Evolutionary conservation across 441 rosid species (phyloP).

Genomic region (Euphorbia corollata): DNA sequence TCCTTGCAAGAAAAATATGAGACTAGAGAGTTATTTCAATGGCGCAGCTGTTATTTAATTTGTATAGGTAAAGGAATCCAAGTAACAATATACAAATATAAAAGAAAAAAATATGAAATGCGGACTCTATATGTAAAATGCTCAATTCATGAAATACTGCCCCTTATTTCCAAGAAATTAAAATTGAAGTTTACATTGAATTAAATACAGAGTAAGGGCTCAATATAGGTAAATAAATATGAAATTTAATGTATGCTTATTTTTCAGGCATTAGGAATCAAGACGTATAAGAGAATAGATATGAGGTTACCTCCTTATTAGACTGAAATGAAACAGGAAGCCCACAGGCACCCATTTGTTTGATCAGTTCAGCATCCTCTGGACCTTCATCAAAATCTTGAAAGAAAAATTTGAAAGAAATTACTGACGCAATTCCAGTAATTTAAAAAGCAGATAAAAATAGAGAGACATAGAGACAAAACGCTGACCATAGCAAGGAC

Average conservation of each 20-base stretch:
- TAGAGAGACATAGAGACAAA: conserved; percentile 18
- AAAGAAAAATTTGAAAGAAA: neutral
- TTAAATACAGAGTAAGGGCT: no score
- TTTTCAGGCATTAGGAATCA: neutral
- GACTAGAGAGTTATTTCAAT: no score
- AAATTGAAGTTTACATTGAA: no score
- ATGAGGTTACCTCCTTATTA: conserved; percentile 47
- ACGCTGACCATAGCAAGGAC: conserved; percentile 22
- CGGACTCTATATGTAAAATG: neutral
- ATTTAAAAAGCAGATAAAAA: conserved; percentile 4
- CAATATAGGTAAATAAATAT: no score
- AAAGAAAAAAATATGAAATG: no score
- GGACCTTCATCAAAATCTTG: conserved; percentile 24
- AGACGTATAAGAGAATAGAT: neutral
- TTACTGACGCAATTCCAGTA: neutral
- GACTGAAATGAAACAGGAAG: conserved; percentile 73
- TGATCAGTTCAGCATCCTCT: conserved; percentile 40
- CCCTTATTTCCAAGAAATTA: neutral
- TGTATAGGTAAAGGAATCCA: no score
- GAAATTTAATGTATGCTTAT: neutral
- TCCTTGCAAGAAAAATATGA: neutral
- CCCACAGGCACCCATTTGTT: conserved; percentile 61
- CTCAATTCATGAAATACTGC: neutral
- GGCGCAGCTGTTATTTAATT: no score
- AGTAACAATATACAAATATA: neutral